These are phyloP conservation scores for Naematelia aurantialba DNA, from an alignment of 768 basidiomycete species.

Conservation along the genomic window DNA sequence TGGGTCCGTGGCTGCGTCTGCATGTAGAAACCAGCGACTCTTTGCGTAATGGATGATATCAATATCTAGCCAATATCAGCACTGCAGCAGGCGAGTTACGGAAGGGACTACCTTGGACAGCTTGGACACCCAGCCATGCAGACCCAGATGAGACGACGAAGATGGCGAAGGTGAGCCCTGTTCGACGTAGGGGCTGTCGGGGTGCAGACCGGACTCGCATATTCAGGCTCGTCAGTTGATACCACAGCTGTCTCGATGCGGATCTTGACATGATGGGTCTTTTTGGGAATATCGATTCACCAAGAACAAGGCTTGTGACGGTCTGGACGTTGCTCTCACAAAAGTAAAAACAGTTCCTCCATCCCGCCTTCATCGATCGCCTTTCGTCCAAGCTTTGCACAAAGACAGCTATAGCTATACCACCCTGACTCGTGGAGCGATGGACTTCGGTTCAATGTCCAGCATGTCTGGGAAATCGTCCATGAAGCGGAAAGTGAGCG, in stretches of 20 bases:
- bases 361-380: too few relatives aligned
- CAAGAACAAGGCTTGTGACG: too few relatives aligned
- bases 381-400: too few relatives aligned
- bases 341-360: too few relatives aligned
- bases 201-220: not conserved
- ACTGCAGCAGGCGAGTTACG: not conserved
- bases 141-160: not conserved
- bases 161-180: not conserved
- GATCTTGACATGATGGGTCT: not conserved
- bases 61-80: too few relatives aligned
- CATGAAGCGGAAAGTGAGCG: constrained; percentile 8
- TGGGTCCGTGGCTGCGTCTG: not conserved
- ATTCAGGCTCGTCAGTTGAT: not conserved
- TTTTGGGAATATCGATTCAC: too few relatives aligned
- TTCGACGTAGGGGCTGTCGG: not conserved
- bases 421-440: not conserved
- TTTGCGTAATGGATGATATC: not conserved
- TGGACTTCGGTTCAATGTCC: constrained; percentile 9
- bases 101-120: not conserved
- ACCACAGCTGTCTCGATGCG: not conserved
- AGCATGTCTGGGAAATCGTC: constrained; percentile 4
- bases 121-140: not conserved
- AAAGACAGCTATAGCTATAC: not conserved
- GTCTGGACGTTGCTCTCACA: too few relatives aligned
- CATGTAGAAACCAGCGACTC: not conserved